These are phyloP conservation scores for Pezicula radicicola DNA, from an alignment of 2,329 filamentous ascomycete species.

Conservation along the genomic window DNA sequence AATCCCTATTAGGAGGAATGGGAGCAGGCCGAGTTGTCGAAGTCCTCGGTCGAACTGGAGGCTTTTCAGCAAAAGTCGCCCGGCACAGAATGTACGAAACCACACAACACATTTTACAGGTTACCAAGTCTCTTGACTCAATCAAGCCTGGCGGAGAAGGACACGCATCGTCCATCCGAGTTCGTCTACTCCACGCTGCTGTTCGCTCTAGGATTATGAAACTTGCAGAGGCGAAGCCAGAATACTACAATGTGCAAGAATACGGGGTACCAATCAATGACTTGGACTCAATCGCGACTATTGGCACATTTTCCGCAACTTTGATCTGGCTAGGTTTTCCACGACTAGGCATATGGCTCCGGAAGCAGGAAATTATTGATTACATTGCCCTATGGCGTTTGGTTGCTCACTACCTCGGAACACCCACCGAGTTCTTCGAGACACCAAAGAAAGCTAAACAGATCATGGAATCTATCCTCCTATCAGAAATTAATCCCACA, in stretches of 20 bases:
- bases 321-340: constrained; percentile 69
- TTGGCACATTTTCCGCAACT: constrained; percentile 65
- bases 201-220: constrained; percentile 63
- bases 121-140: constrained; percentile 60
- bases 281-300: constrained; percentile 70
- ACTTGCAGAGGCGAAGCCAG: constrained; percentile 50
- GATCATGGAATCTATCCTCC: constrained; percentile 65
- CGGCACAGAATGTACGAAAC: constrained; percentile 68
- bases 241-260: constrained; percentile 58
- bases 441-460: constrained; percentile 52
- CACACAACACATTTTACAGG: constrained; percentile 71
- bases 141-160: constrained; percentile 68
- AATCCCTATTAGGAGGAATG: constrained; percentile 68
- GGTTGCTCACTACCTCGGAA: constrained; percentile 68
- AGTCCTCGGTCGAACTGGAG: constrained; percentile 70
- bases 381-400: constrained; percentile 77
- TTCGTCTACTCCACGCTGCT: constrained; percentile 66
- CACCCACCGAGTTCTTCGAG: constrained; percentile 59
- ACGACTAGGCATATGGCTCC: constrained; percentile 67
- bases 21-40: constrained; percentile 71
- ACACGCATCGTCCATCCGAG: constrained; percentile 61
- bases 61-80: constrained; percentile 67
- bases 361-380: constrained; percentile 59
- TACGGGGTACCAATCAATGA: constrained; percentile 72
- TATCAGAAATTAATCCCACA: constrained; percentile 65